A percentile compares a stretch with the other conserved stretches of the same genome.
phyloP scores from a whole-genome alignment of 2,329 filamentous ascomycete species.

The Verticillium isaacii region DNA sequence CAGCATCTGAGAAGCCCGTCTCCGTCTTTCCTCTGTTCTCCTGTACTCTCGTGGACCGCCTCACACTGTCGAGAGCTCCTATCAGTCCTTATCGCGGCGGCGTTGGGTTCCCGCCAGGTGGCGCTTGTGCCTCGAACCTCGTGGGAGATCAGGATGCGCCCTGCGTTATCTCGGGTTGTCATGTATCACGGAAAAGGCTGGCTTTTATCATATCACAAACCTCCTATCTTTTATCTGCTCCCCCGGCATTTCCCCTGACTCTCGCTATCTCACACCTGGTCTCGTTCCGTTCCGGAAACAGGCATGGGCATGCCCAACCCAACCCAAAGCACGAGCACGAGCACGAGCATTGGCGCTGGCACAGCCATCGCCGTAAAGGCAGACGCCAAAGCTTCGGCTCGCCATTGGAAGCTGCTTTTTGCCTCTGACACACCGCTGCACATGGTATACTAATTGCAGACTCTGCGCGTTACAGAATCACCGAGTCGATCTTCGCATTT shows the following conservation, averaged over 20 bases:
- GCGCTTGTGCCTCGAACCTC: not conserved
- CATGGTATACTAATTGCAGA: not conserved
- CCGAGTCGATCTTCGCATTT: slow-evolving; percentile 1
- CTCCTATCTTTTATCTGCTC: not conserved
- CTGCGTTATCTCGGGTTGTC: not conserved
- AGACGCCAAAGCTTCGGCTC: not conserved
- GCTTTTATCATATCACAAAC: not conserved
- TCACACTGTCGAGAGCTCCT: not conserved
- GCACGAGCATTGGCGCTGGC: not conserved
- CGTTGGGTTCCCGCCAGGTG: not conserved
- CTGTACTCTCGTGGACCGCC: not conserved
- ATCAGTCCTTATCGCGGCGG: slow-evolving; percentile 1
- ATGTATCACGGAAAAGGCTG: not conserved
- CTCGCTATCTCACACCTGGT: not conserved
- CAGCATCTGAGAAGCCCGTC: not conserved
- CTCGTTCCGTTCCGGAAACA: not conserved
- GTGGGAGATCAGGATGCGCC: not conserved
- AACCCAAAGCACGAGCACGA: not conserved
- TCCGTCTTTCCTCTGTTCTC: not conserved
- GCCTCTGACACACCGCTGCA: not conserved
- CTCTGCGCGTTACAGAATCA: not conserved
- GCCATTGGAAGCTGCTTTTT: not conserved
- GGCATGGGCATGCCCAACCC: not conserved
- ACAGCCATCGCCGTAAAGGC: not conserved
- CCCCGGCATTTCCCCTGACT: not conserved